Evolutionary conservation across 257 asterid species (phyloP), one percentile per base, ranked within the genome.

Genomic region (Solanum corneliomulleri): DNA sequence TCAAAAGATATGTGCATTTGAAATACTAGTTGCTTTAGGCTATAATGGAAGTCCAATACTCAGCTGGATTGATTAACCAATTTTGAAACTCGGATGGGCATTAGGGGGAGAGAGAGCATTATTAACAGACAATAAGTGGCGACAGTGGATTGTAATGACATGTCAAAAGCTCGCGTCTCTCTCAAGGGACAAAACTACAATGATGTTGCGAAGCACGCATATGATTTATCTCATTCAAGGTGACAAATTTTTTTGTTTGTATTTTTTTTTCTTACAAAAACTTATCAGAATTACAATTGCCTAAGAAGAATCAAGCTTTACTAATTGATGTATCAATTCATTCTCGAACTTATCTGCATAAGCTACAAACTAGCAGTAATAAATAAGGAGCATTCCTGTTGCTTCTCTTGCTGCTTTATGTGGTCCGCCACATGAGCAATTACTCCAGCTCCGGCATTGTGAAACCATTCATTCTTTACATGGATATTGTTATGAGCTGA

Each of bases 401-500:
- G 95, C 90, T 75, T 91, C 91, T 91, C 98, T 88, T 94, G 96
- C 83, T 91, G 97, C 89, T 91, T 94, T 85, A 97, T 93, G 90
- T 91, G 86, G 83, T 97, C 98, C 12, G 97, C 98, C 86, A 93
- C 98, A 88, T 97, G 98, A 45, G 94, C 92, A 25, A 97, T 92
- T 49, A 97, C 98, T 74, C 95, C 98, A 10, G 95, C 94, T 85
- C 99, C 99, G 9, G 98, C 96, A 69, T 94, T 92, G 72, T 94
- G 95, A 84, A 95, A 76, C 95, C 96, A 91, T 86, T 91, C 98
- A 78, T 92, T 95, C 90, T 97, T 97, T 93, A 95, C 99, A 89
- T 97, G 96, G 58, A 95, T 97, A 86, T 93, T 94, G 90, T 94
- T 91, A 83, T 95, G 99, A 27, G 99, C 99, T 56, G 95, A 94